Conservation (phyloP, 2,329 filamentous ascomycete species). For the Tolypocladium inflatum region DNA sequence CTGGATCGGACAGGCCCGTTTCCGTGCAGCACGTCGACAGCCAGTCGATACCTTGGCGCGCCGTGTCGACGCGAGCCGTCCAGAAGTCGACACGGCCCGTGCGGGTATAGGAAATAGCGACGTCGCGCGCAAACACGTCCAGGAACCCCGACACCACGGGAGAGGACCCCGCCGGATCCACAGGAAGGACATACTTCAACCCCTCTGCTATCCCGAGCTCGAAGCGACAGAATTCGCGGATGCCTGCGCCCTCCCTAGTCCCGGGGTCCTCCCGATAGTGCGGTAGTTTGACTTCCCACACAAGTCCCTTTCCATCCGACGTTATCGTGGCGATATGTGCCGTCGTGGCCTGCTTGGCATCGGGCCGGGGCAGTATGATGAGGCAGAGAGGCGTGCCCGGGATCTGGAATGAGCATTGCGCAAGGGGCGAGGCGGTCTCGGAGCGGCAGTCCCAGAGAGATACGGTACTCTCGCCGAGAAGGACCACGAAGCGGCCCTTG, state of each 20-base stretch:
- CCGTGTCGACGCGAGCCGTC: constrained; percentile 64
- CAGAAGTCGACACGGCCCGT: constrained; percentile 71
- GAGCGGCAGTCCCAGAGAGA: constrained; percentile 71
- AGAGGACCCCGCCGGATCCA: constrained; percentile 73
- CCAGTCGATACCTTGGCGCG: constrained; percentile 62
- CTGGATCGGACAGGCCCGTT: constrained; percentile 62
- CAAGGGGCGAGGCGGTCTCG: constrained; percentile 46
- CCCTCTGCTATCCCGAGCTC: constrained; percentile 51
- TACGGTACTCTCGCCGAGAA: constrained; percentile 61
- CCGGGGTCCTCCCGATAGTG: constrained; percentile 22
- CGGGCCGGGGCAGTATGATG: constrained; percentile 58
- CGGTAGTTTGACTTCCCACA: constrained; percentile 68
- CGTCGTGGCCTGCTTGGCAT: constrained; percentile 44
- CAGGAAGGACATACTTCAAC: constrained; percentile 61
- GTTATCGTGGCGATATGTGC: constrained; percentile 76
- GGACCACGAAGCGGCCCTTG: constrained; percentile 72
- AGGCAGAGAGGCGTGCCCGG: constrained; percentile 70
- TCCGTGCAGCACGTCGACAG: constrained; percentile 72
- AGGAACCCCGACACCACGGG: constrained; percentile 67
- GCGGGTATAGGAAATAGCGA: constrained; percentile 75
- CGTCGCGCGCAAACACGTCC: constrained; percentile 77
- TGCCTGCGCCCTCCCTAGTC: constrained; percentile 14
- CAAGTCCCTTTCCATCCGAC: constrained; percentile 67
- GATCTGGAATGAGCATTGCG: constrained; percentile 39
- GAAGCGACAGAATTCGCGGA: constrained; percentile 64